Evolutionary conservation across 179 eudicot species (phyloP).

Genomic region (Actinidia chinensis): DNA sequence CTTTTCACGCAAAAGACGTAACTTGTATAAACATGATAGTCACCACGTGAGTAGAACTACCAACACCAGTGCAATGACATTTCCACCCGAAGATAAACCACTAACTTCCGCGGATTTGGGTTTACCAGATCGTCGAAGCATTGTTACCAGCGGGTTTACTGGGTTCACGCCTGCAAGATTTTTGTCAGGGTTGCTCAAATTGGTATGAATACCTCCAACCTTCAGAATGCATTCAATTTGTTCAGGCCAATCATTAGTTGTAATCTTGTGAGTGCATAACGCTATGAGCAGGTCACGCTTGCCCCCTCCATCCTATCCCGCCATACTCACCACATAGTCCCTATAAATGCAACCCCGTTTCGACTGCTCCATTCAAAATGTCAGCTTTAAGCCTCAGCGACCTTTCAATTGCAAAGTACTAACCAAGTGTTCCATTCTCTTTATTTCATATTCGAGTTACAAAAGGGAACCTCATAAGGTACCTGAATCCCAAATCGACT

Average conservation of each 20-base stretch:
- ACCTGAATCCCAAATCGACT: constrained; percentile 20
- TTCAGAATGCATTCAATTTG: background rate
- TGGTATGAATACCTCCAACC: constrained; percentile 11
- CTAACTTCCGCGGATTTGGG: background rate
- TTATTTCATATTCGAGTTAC: constrained; percentile 5
- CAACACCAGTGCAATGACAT: background rate
- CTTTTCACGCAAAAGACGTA: constrained; percentile 7
- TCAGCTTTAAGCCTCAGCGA: background rate
- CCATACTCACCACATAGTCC: background rate
- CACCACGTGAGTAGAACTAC: constrained; percentile 2
- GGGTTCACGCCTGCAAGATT: constrained; percentile 10
- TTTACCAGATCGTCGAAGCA: background rate
- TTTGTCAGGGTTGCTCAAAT: background rate
- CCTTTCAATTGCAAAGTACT: constrained; percentile 13
- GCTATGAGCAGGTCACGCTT: background rate
- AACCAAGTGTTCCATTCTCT: background rate
- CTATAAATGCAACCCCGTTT: background rate
- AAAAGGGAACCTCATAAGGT: constrained; percentile 32
- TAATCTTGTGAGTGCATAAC: too few relatives aligned
- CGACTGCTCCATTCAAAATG: background rate
- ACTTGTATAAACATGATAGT: constrained; percentile 11
- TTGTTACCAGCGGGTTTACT: background rate
- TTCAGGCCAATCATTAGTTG: background rate
- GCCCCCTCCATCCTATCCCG: background rate
- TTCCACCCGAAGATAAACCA: background rate